A percentile compares a stretch with the other conserved stretches of the same genome.
These are phyloP conservation scores for Blastocrithidia nonstop DNA, from an alignment of 208 protist species.

Conservation along the genomic window DNA sequence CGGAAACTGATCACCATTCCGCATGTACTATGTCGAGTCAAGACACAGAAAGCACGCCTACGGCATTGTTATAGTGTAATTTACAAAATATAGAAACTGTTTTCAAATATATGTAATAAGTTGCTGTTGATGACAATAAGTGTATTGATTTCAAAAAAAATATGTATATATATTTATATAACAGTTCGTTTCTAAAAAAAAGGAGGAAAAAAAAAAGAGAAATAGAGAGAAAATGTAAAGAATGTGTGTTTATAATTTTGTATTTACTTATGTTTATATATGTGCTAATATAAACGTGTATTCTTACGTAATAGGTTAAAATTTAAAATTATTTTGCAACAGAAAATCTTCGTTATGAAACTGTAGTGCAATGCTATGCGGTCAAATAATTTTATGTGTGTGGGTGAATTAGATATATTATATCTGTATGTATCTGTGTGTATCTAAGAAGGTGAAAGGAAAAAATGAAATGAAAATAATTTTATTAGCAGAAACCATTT, in stretches of 20 bases:
- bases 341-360: no score
- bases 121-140: no score
- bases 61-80: constrained; percentile 35
- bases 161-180: no score
- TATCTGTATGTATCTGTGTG: neutral
- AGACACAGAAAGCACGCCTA: constrained; percentile 87
- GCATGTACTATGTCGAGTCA: constrained; percentile 97
- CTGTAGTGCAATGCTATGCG: no score
- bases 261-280: constrained; percentile 6
- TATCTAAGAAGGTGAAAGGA: neutral
- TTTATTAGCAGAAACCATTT: no score
- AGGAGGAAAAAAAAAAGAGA: constrained; percentile 1
- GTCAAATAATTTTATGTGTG: no score
- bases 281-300: constrained; percentile 6
- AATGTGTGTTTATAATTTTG: constrained; percentile 2
- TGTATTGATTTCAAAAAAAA: no score
- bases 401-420: neutral
- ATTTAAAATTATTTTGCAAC: neutral
- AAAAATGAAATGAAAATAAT: neutral
- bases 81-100: no score
- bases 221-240: no score
- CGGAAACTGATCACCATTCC: constrained; percentile 97
- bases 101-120: constrained; percentile 1
- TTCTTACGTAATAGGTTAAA: neutral
- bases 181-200: neutral